A percentile compares a stretch with the other conserved stretches of the same genome.
phyloP scores from a whole-genome alignment of 441 rosid species.

The Geranium incanum region DNA sequence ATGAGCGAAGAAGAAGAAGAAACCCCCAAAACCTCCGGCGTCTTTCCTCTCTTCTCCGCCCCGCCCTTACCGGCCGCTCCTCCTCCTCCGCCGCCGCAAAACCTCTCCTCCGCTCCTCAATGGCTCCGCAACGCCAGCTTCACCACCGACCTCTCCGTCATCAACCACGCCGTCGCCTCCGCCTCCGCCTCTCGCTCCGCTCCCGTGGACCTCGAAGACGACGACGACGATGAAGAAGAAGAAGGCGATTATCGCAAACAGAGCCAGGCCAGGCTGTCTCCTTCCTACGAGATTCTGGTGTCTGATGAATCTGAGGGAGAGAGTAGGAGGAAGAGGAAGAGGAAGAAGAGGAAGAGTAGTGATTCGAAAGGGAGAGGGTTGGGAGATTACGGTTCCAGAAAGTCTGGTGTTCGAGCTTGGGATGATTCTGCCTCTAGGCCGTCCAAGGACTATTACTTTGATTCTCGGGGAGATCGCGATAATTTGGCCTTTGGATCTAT shows the following conservation, averaged over 20 bases:
- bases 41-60: constrained; percentile 6
- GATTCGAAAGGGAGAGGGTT: constrained; percentile 23
- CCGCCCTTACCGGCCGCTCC: neutral
- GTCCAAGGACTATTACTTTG: constrained; percentile 71
- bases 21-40: neutral
- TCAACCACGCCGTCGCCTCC: constrained; percentile 45
- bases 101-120: constrained; percentile 24
- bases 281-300: constrained; percentile 28
- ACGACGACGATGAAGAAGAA: constrained; percentile 28
- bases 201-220: constrained; percentile 20
- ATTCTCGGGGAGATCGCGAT: constrained; percentile 77
- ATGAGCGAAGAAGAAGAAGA: constrained; percentile 5
- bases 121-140: constrained; percentile 92
- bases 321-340: constrained; percentile 34
- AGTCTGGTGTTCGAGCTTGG: constrained; percentile 43
- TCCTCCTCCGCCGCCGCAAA: constrained; percentile 23
- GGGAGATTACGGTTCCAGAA: constrained; percentile 33
- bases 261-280: constrained; percentile 8
- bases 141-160: constrained; percentile 51
- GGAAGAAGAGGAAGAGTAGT: constrained; percentile 29
- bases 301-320: constrained; percentile 27
- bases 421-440: constrained; percentile 37
- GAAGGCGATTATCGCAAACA: constrained; percentile 16
- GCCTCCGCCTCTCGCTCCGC: constrained; percentile 31
- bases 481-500: constrained; percentile 74